A percentile compares a stretch with the other conserved stretches of the same genome.
Evolutionary conservation across 1,284 basidiomycete species (phyloP).

Genomic region (Boletus smithii): DNA sequence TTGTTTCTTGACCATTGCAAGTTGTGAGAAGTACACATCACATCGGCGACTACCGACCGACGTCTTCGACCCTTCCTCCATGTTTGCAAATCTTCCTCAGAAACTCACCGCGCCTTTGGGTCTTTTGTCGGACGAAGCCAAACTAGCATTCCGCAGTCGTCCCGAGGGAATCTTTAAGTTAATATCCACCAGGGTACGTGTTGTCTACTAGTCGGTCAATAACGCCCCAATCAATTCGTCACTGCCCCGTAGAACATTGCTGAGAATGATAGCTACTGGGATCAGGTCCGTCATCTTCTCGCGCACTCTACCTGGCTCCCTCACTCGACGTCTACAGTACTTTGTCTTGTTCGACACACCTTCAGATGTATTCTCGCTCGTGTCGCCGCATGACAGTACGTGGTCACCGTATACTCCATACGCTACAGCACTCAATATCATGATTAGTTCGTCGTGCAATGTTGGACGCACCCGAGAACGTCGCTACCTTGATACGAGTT

Average conservation of each 20-base stretch:
- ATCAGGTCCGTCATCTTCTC: slow-evolving; percentile 54
- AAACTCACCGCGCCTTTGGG: slow-evolving; percentile 73
- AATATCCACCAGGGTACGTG: slow-evolving; percentile 57
- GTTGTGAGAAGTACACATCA: background rate
- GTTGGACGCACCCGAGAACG: slow-evolving; percentile 78
- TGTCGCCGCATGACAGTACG: slow-evolving; percentile 82
- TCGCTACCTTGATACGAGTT: slow-evolving; percentile 76
- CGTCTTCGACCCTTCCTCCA: slow-evolving; percentile 22
- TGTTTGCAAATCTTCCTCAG: slow-evolving; percentile 67
- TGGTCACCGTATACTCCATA: slow-evolving; percentile 40
- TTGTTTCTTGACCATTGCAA: no score
- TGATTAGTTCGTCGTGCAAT: slow-evolving; percentile 73
- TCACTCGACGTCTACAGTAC: slow-evolving; percentile 51
- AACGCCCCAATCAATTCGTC: slow-evolving; percentile 9
- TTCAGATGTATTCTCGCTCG: slow-evolving; percentile 84
- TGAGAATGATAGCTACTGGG: slow-evolving; percentile 76
- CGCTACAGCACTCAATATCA: background rate
- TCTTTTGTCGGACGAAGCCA: slow-evolving; percentile 82
- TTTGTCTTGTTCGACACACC: slow-evolving; percentile 81
- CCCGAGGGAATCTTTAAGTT: slow-evolving; percentile 76
- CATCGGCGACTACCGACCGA: background rate
- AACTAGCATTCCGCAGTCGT: slow-evolving; percentile 82
- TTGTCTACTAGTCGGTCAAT: background rate
- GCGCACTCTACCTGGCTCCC: slow-evolving; percentile 1
- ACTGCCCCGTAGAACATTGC: slow-evolving; percentile 58